Evolutionary conservation across 2,329 filamentous ascomycete genomes (phyloP).

Genomic region (Seiridium unicorne): DNA sequence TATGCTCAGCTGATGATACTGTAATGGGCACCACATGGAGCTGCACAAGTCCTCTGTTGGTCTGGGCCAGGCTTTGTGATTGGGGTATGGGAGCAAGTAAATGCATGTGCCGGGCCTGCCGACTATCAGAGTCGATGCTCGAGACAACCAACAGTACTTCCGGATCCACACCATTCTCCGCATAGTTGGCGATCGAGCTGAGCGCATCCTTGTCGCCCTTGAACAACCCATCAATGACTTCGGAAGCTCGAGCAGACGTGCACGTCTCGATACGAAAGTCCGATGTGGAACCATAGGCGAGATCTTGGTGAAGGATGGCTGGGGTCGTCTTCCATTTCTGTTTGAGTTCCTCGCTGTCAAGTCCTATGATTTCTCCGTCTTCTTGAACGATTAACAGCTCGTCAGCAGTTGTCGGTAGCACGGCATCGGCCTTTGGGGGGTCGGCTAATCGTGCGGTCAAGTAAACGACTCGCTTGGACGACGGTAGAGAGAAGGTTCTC

Average conservation of each 20-base stretch:
- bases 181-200: slow-evolving; percentile 47
- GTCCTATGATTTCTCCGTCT: slow-evolving; percentile 59
- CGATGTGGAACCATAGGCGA: slow-evolving; percentile 28
- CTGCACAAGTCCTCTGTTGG: slow-evolving; percentile 21
- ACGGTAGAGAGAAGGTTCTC: slow-evolving; percentile 40
- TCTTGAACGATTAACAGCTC: slow-evolving; percentile 55
- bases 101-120: slow-evolving; percentile 24
- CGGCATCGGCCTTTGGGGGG: slow-evolving; percentile 22
- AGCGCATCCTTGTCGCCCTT: slow-evolving; percentile 53
- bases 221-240: slow-evolving; percentile 54
- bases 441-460: slow-evolving; percentile 33
- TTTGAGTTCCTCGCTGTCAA: slow-evolving; percentile 55
- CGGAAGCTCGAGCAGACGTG: slow-evolving; percentile 41
- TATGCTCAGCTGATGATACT: slow-evolving; percentile 7
- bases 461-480: slow-evolving; percentile 39
- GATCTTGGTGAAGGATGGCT: slow-evolving; percentile 39
- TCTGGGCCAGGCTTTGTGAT: slow-evolving; percentile 11
- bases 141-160: slow-evolving; percentile 56
- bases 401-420: slow-evolving; percentile 13
- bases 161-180: slow-evolving; percentile 41
- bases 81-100: slow-evolving; percentile 22
- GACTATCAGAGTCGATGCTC: slow-evolving; percentile 25
- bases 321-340: slow-evolving; percentile 46
- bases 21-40: slow-evolving; percentile 24
- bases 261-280: slow-evolving; percentile 49